Percentiles rank a stretch among this genome's conserved stretches.
Evolutionary conservation across 192 early-diverging fungal genomes (phyloP).

Genomic region (Bifiguratus adelaidae): DNA sequence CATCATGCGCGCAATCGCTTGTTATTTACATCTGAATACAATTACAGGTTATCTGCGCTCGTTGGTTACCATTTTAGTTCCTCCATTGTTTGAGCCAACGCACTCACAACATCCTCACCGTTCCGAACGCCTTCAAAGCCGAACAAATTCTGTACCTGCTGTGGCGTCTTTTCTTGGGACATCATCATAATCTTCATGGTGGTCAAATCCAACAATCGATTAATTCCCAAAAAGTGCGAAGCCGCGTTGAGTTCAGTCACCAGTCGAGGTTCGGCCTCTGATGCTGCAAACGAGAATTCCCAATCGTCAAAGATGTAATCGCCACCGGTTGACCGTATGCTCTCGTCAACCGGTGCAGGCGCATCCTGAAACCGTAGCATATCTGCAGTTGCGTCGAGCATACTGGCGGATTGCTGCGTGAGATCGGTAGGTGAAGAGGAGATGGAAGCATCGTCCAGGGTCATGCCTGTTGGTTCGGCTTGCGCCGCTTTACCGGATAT

Average conservation of each 20-base stretch:
- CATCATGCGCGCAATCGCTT: no score
- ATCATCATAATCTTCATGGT: slow-evolving; percentile 9
- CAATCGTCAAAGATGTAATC: slow-evolving; percentile 4
- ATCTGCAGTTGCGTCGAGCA: no score
- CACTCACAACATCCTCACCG: slow-evolving; percentile 6
- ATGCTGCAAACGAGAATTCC: slow-evolving; percentile 6
- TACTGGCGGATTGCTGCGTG: no score
- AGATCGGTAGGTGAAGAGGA: no score
- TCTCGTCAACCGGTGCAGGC: neutral
- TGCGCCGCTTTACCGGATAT: no score
- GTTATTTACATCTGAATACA: no score
- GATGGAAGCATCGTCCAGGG: no score
- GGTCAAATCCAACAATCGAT: neutral
- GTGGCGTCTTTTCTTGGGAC: slow-evolving; percentile 2
- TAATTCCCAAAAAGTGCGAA: slow-evolving; percentile 4
- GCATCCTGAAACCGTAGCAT: neutral
- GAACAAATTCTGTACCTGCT: neutral
- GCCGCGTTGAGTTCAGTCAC: slow-evolving; percentile 7
- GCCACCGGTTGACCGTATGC: neutral
- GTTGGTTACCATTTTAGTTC: slow-evolving; percentile 10
- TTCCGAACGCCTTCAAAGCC: slow-evolving; percentile 2
- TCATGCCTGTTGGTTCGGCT: no score
- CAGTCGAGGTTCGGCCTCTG: slow-evolving; percentile 4
- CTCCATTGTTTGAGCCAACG: slow-evolving; percentile 8
- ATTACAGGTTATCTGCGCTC: no score